Evolutionary conservation across 331 rosid genomes (phyloP).

Genomic region (Pyrus hybrid): DNA sequence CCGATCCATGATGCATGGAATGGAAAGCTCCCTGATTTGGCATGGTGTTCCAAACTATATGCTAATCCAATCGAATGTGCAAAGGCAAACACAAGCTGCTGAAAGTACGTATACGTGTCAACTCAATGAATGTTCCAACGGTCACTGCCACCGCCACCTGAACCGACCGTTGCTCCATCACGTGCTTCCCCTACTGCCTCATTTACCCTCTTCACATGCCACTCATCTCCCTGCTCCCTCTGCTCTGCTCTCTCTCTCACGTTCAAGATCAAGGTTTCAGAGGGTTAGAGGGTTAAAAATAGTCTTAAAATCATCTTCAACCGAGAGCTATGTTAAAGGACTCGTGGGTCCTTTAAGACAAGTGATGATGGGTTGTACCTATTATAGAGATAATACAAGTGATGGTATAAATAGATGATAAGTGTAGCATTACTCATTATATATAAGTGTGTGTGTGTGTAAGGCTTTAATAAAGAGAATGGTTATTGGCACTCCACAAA

Average conservation of each 20-base stretch:
- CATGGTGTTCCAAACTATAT: too few species aligned
- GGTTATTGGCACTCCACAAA: too few species aligned
- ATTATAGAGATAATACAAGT: too few species aligned
- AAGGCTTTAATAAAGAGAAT: too few species aligned
- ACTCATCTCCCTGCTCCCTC: neutral
- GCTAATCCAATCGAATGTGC: neutral
- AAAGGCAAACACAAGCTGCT: neutral
- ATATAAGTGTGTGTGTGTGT: too few species aligned
- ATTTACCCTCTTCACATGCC: constrained; percentile 14
- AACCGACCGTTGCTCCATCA: constrained; percentile 30
- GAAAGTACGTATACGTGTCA: neutral
- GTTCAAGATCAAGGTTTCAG: neutral
- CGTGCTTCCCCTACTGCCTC: constrained; percentile 17
- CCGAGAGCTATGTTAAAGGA: too few species aligned
- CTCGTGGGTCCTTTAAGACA: too few species aligned
- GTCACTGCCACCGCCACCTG: constrained; percentile 18
- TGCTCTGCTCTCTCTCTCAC: neutral
- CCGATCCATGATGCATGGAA: neutral
- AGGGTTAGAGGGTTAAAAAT: too few species aligned
- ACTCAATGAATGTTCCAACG: constrained; percentile 31
- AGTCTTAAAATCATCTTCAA: too few species aligned
- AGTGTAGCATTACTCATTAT: too few species aligned
- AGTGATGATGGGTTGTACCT: too few species aligned
- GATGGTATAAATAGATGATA: too few species aligned
- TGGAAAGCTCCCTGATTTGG: neutral